phyloP scores from a whole-genome alignment of 306 rosid genomes.

The Urtica urens region DNA sequence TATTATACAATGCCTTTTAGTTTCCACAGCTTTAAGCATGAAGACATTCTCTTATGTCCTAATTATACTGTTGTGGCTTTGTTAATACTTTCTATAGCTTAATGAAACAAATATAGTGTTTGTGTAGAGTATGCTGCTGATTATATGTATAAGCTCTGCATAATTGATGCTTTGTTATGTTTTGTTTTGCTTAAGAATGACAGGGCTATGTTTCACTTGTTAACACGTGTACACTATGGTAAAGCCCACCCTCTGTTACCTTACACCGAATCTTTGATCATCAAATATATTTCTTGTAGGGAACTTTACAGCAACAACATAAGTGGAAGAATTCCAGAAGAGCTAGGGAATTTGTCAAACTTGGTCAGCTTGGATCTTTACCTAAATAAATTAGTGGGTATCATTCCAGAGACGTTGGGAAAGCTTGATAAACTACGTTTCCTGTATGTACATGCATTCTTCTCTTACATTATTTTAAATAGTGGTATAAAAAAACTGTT shows the following conservation, averaged over 20 bases:
- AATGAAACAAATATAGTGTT: too few relatives aligned
- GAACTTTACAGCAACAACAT: slow-evolving; percentile 71
- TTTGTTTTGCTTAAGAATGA: not conserved
- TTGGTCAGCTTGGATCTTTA: slow-evolving; percentile 96
- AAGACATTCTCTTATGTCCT: too few relatives aligned
- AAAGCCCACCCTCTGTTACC: not conserved
- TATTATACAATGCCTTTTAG: too few relatives aligned
- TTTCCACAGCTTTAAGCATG: too few relatives aligned
- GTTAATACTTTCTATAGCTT: too few relatives aligned
- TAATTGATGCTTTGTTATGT: not conserved
- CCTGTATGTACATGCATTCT: slow-evolving; percentile 54
- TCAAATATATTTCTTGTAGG: slow-evolving; percentile 30
- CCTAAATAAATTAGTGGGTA: slow-evolving; percentile 41
- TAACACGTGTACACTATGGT: not conserved
- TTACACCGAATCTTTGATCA: not conserved
- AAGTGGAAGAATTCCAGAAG: slow-evolving; percentile 54
- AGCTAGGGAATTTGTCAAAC: slow-evolving; percentile 62
- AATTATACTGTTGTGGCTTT: too few relatives aligned
- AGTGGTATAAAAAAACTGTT: slow-evolving; percentile 4
- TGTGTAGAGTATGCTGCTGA: not conserved
- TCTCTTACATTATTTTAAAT: slow-evolving; percentile 18
- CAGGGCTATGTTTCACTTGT: not conserved
- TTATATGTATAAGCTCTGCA: not conserved
- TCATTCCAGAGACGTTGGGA: slow-evolving; percentile 47
- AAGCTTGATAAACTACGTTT: slow-evolving; percentile 54